phyloP scores from a whole-genome alignment of 495 filamentous ascomycete species.

The Pyrenula massariospora region DNA sequence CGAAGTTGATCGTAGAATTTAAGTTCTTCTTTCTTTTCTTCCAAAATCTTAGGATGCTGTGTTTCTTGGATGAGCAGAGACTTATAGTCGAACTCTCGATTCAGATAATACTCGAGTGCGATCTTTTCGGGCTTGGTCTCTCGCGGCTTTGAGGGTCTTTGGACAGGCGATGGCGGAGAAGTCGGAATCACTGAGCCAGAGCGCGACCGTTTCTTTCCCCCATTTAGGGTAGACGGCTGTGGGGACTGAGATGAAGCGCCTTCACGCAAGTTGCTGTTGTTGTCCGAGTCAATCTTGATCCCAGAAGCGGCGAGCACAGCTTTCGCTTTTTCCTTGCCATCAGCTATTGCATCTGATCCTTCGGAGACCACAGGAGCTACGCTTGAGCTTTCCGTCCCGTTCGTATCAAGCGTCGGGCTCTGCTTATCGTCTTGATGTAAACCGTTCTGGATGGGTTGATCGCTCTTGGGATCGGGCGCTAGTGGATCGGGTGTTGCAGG shows the following conservation, averaged over 20 bases:
- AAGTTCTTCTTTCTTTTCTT: constrained; percentile 41
- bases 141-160: constrained; percentile 20
- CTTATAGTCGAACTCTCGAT: constrained; percentile 61
- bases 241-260: constrained; percentile 17
- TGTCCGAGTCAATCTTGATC: constrained; percentile 13
- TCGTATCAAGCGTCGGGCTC: constrained; percentile 2
- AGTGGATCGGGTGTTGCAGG: background rate
- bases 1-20: constrained; percentile 38
- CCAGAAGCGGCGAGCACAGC: constrained; percentile 42
- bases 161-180: constrained; percentile 13
- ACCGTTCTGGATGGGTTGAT: background rate
- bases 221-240: constrained; percentile 16
- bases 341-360: constrained; percentile 26
- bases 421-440: background rate
- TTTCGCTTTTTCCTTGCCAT: constrained; percentile 48
- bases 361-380: background rate
- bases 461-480: constrained; percentile 1
- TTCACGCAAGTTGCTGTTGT: constrained; percentile 15
- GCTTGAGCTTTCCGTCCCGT: constrained; percentile 1
- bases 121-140: constrained; percentile 39
- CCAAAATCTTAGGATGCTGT: constrained; percentile 31
- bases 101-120: constrained; percentile 63
- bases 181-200: constrained; percentile 38
- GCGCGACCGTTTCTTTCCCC: constrained; percentile 44
- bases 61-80: constrained; percentile 26